A percentile compares a stretch with the other conserved stretches of the same genome.
Conservation (phyloP, 108 stramenopile genomes). For the Conticribra weissflogii region DNA sequence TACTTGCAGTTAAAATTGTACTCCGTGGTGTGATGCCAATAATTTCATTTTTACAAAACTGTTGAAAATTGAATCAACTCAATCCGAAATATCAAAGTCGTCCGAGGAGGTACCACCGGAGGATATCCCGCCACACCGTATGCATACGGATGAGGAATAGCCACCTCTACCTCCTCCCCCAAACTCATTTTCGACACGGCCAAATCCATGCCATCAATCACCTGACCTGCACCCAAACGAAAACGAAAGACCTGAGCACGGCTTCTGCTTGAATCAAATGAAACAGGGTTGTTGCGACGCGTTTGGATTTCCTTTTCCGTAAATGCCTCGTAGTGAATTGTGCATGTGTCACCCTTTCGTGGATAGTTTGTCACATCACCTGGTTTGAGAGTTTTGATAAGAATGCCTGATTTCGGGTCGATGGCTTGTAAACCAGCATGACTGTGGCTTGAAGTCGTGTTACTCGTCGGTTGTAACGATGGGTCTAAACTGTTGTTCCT, state of each 20-base stretch:
- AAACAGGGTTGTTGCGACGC: slow-evolving; percentile 16
- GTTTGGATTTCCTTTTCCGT: slow-evolving; percentile 48
- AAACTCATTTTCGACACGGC: slow-evolving; percentile 59
- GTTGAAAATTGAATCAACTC: slow-evolving; percentile 69
- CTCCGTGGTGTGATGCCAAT: neutral
- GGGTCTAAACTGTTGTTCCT: too few relatives aligned
- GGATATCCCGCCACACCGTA: slow-evolving; percentile 81
- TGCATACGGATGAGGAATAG: slow-evolving; percentile 71
- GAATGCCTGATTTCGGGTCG: slow-evolving; percentile 32
- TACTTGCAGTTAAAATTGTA: neutral
- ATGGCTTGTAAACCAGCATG: too few relatives aligned
- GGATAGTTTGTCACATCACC: slow-evolving; percentile 50
- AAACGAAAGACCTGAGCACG: slow-evolving; percentile 76
- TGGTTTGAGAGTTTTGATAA: slow-evolving; percentile 45
- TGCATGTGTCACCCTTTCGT: slow-evolving; percentile 60
- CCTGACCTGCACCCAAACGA: slow-evolving; percentile 67
- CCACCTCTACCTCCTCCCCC: slow-evolving; percentile 62
- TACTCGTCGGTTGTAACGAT: too few relatives aligned
- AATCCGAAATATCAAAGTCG: slow-evolving; percentile 77
- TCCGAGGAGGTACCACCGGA: slow-evolving; percentile 77
- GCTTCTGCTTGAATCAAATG: slow-evolving; percentile 76
- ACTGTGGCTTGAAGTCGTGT: too few relatives aligned
- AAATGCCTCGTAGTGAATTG: slow-evolving; percentile 84
- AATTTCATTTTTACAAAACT: neutral
- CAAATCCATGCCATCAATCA: slow-evolving; percentile 77